phyloP scores from a whole-genome alignment of 2,329 filamentous ascomycete genomes.

The Stachybotrys chartarum region DNA sequence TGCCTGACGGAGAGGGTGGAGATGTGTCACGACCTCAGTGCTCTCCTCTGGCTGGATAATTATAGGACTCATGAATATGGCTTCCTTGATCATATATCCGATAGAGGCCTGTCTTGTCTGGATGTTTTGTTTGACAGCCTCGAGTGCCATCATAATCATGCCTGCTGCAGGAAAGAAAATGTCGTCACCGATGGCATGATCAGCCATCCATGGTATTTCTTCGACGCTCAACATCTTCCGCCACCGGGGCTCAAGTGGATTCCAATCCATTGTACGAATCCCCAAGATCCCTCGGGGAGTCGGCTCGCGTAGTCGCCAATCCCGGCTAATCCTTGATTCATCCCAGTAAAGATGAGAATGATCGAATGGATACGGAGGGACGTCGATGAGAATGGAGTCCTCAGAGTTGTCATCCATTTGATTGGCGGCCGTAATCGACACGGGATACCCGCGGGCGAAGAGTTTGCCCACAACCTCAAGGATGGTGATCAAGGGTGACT shows the following conservation, averaged over 20 bases:
- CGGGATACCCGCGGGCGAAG: constrained; percentile 24
- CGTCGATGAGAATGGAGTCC: neutral
- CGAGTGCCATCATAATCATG: constrained; percentile 24
- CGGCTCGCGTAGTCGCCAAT: constrained; percentile 19
- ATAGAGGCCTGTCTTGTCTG: neutral
- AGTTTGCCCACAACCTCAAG: constrained; percentile 14
- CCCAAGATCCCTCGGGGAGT: constrained; percentile 33
- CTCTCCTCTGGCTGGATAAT: neutral
- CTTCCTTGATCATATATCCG: constrained; percentile 1
- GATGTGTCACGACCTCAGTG: neutral
- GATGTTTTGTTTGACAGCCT: constrained; percentile 14
- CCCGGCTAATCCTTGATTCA: constrained; percentile 20
- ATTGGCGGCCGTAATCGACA: constrained; percentile 37
- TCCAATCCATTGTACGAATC: constrained; percentile 9
- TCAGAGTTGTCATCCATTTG: neutral
- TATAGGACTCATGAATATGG: neutral
- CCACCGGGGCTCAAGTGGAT: constrained; percentile 16
- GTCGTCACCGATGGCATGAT: constrained; percentile 22
- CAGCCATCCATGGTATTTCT: constrained; percentile 27
- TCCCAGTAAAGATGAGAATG: constrained; percentile 26
- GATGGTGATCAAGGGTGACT: neutral
- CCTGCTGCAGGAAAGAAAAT: constrained; percentile 30
- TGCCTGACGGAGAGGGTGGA: neutral
- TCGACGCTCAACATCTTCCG: constrained; percentile 14
- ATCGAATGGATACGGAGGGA: constrained; percentile 31